phyloP scores from a whole-genome alignment of 306 rosid species.

The Malus sylvestris region DNA sequence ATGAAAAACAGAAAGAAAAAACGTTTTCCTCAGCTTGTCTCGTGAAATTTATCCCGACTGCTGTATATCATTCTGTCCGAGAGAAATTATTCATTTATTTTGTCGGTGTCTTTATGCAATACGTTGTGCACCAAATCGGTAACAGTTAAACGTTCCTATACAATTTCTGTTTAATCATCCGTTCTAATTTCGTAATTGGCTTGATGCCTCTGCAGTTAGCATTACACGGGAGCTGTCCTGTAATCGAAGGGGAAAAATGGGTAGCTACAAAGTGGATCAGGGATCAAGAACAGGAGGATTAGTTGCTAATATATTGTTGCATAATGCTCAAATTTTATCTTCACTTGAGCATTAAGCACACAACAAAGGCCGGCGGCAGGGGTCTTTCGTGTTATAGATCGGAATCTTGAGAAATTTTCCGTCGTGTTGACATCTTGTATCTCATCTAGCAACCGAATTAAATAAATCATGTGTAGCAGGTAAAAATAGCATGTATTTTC shows the following conservation, averaged over 20 bases:
- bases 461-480: not conserved
- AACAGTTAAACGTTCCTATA: not conserved
- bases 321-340: not conserved
- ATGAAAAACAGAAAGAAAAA: not conserved
- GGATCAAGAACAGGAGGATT: constrained; percentile 44
- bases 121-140: not conserved
- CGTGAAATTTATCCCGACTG: not conserved
- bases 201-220: constrained; percentile 56
- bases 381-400: not conserved
- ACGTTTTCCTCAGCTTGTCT: not conserved
- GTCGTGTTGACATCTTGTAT: not conserved
- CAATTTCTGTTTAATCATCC: not conserved
- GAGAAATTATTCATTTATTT: not conserved
- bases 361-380: not conserved
- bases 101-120: not conserved
- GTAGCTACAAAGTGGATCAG: constrained; percentile 90
- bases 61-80: not conserved
- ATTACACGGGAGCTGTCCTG: constrained; percentile 89
- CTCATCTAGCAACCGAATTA: not conserved
- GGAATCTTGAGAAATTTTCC: not conserved
- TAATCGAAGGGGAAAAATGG: constrained; percentile 82
- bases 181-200: constrained; percentile 6
- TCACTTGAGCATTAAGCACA: not conserved
- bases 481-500: not conserved
- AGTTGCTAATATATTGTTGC: not conserved